These are phyloP conservation scores for Termitomyces sp. DNA, from an alignment of 768 basidiomycete genomes.

Conservation along the genomic window DNA sequence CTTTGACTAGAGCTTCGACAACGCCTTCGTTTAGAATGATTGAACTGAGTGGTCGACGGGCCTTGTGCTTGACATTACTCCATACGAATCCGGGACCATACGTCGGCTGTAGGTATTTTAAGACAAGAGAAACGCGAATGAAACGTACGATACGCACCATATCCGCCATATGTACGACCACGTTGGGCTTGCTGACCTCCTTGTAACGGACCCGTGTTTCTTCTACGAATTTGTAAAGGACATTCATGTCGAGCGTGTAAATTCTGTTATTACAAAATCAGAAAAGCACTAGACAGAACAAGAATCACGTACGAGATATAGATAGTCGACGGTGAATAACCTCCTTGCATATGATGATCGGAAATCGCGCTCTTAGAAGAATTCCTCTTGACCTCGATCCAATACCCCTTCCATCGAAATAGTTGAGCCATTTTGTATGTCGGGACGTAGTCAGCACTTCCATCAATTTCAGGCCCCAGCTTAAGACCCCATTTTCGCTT, in stretches of 20 bases:
- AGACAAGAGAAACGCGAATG: conserved; percentile 1
- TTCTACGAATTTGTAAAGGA: conserved; percentile 34
- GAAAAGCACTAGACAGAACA: not conserved
- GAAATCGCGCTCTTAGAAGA: conserved; percentile 6
- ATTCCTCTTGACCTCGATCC: conserved; percentile 35
- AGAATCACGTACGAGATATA: conserved; percentile 26
- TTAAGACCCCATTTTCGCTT: conserved; percentile 38
- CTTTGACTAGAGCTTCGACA: conserved; percentile 44
- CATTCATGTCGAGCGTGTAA: conserved; percentile 37
- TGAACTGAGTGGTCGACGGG: conserved; percentile 49
- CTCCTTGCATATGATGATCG: conserved; percentile 13
- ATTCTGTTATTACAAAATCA: conserved; percentile 25
- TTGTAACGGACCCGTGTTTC: conserved; percentile 34
- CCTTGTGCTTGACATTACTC: conserved; percentile 47
- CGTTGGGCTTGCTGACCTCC: conserved; percentile 33
- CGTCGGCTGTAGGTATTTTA: conserved; percentile 27
- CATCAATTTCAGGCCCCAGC: conserved; percentile 21
- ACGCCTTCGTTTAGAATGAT: conserved; percentile 51
- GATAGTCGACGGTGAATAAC: conserved; percentile 21
- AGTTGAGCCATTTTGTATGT: conserved; percentile 37
- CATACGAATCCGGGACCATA: conserved; percentile 39
- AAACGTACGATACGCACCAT: conserved; percentile 21
- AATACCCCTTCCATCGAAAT: conserved; percentile 40
- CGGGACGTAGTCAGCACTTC: conserved; percentile 40
- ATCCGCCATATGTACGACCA: conserved; percentile 34